Evolutionary conservation across 495 filamentous ascomycete genomes (phyloP), one percentile per base, ranked within the genome.

Genomic region (Penicillium egyptiacum): DNA sequence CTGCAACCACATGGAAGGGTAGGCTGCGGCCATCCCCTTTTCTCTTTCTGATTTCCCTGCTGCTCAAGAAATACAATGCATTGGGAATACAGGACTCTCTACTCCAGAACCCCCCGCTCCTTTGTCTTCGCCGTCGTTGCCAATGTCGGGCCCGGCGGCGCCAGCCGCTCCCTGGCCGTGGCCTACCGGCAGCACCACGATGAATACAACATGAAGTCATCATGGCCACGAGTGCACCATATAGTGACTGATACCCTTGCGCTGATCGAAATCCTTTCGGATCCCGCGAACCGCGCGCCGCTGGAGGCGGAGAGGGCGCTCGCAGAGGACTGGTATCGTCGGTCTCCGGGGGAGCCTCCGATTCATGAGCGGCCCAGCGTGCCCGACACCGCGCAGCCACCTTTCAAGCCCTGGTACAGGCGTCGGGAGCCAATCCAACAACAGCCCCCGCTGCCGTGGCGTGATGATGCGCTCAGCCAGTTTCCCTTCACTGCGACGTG

Each of bases 181-280:
- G 59, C 59, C 59, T 62, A 62, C 59, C 59, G 59, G 44, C 59
- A 62, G 31, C 35, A 48, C 44, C 28, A 43, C 37, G 59, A 62
- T 50, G 4, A 12, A 39, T 16, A 43, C 9, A 55, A 40, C 35
- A 4, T 2, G 2, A 1, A 16, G 20, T 14, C 12, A 42, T 42
- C 43, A 12, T 17, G 17, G 8, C 6, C 10, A 46, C 59, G 59
- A 22, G 42, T 57, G 54, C 22, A 35, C 35, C 30, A 37, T 57
- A 26, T 58, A 12, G 55, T 57, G 44, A 47, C 59, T 28, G 49
- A 61, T 45, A 61, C 46, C 33, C 54, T 61, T 16, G 54, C 59
- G n/a, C 49, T 57, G 19, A 61, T 45, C 49, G 53, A 61, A 12
- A 39, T 53, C 52, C 54, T 61, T 49, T 61, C 59, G 23, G 59